Conservation (phyloP, 108 stramenopile species). For the Epithemia pelagica region DNA sequence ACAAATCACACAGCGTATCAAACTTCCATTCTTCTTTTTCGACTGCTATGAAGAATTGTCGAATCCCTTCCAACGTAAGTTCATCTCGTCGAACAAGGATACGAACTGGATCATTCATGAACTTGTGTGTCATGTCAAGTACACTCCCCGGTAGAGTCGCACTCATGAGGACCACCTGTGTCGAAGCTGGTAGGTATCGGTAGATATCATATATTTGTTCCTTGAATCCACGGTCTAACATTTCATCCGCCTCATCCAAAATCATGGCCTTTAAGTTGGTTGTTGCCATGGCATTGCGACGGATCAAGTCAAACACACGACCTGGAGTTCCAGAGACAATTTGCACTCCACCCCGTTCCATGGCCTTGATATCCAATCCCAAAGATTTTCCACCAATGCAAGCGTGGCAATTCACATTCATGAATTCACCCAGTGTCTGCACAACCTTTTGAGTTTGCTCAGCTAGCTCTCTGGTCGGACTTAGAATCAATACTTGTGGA, state of each 20-base stretch:
- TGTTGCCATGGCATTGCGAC: conserved; percentile 82
- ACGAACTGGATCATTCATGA: conserved; percentile 96
- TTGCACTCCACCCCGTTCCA: conserved; percentile 87
- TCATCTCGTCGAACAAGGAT: conserved; percentile 98
- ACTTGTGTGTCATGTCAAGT: conserved; percentile 94
- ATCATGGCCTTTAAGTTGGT: conserved; percentile 81
- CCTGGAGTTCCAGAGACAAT: conserved; percentile 98
- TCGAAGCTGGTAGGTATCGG: conserved; percentile 84
- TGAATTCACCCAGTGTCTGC: conserved; percentile 89
- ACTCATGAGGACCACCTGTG: conserved; percentile 92
- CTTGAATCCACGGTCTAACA: conserved; percentile 96
- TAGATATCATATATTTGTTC: conserved; percentile 99
- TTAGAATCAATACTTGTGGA: conserved; percentile 89
- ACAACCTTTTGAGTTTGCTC: conserved; percentile 96
- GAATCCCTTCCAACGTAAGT: conserved; percentile 96
- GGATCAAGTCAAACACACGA: conserved; percentile 96
- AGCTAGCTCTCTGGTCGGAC: conserved; percentile 96
- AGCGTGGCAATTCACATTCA: conserved; percentile 95
- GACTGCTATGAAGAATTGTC: conserved; percentile 96
- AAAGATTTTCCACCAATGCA: conserved; percentile 97
- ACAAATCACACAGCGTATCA: conserved; percentile 98
- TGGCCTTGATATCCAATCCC: conserved; percentile 86
- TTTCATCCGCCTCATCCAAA: conserved; percentile 99
- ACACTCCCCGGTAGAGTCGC: conserved; percentile 95
- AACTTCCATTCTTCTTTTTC: conserved; percentile 99